These are phyloP conservation scores for Torrubiella hemipterigena DNA, from an alignment of 2,329 filamentous ascomycete genomes.

Conservation along the genomic window DNA sequence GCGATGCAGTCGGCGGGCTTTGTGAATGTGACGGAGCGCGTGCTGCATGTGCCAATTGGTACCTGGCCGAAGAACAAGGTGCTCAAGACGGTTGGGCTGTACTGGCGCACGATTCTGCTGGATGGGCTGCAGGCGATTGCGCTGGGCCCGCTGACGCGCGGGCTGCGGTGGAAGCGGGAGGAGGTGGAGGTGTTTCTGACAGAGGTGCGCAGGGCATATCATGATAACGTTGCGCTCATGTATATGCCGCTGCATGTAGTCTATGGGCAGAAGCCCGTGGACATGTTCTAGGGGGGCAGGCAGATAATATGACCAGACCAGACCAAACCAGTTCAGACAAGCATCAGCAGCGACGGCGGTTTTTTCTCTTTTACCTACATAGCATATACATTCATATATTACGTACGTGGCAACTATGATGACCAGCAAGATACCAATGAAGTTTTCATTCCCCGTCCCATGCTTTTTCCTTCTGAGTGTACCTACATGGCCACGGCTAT, in stretches of 20 bases:
- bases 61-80: conserved; percentile 40
- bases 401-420: too few species aligned
- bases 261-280: conserved; percentile 39
- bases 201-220: conserved; percentile 34
- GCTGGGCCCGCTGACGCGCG: conserved; percentile 37
- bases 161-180: conserved; percentile 33
- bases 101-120: conserved; percentile 37
- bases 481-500: too few species aligned
- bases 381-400: too few species aligned
- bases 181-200: conserved; percentile 36
- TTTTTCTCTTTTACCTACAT: background rate
- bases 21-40: conserved; percentile 34
- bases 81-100: conserved; percentile 37
- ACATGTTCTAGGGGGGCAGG: too few species aligned
- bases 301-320: too few species aligned
- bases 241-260: conserved; percentile 46
- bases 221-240: conserved; percentile 29
- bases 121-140: conserved; percentile 39
- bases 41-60: conserved; percentile 41
- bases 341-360: too few species aligned
- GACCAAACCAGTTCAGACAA: too few species aligned
- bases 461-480: too few species aligned
- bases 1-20: conserved; percentile 39
- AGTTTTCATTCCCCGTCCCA: too few species aligned
- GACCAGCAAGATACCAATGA: too few species aligned